Evolutionary conservation across 345 rosid species (phyloP).

Genomic region (thale cress (Arabidopsis thaliana)): DNA sequence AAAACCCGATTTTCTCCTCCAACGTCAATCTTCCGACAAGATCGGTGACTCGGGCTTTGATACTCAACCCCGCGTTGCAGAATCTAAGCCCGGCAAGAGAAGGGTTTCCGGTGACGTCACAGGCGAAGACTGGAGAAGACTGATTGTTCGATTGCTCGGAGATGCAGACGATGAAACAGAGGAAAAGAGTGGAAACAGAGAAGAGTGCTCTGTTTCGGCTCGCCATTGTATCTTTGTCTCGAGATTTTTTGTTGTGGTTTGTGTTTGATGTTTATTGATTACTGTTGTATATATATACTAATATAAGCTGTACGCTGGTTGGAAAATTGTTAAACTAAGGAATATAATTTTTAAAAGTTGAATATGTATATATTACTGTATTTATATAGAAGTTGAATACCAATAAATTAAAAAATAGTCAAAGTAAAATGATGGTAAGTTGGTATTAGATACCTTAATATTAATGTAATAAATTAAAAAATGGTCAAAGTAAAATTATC

Average conservation of each 20-base stretch:
- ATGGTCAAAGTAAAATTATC: no score
- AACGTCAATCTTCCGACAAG: conserved; percentile 67
- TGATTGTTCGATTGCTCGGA: conserved; percentile 38
- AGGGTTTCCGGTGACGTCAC: conserved; percentile 57
- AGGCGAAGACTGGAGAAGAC: conserved; percentile 65
- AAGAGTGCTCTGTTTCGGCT: conserved; percentile 24
- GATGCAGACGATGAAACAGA: conserved; percentile 31
- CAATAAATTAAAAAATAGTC: no score
- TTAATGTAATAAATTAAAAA: no score
- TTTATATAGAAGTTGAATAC: background rate
- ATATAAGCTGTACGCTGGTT: conserved; percentile 1
- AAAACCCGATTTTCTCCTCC: conserved; percentile 65
- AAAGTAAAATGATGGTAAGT: no score
- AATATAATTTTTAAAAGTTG: background rate
- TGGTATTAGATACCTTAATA: no score
- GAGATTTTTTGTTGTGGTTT: background rate
- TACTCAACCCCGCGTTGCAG: conserved; percentile 63
- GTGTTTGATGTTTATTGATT: conserved; percentile 6
- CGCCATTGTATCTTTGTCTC: conserved; percentile 8
- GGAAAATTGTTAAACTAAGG: background rate
- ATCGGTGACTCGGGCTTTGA: conserved; percentile 58
- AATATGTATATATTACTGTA: background rate
- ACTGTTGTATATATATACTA: conserved; percentile 23
- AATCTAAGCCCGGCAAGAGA: conserved; percentile 51
- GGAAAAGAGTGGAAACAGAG: conserved; percentile 49